Evolutionary conservation across 106 monocot genomes (phyloP), one percentile per base, ranked within the genome.

Genomic region (Platanthera zijinensis): DNA sequence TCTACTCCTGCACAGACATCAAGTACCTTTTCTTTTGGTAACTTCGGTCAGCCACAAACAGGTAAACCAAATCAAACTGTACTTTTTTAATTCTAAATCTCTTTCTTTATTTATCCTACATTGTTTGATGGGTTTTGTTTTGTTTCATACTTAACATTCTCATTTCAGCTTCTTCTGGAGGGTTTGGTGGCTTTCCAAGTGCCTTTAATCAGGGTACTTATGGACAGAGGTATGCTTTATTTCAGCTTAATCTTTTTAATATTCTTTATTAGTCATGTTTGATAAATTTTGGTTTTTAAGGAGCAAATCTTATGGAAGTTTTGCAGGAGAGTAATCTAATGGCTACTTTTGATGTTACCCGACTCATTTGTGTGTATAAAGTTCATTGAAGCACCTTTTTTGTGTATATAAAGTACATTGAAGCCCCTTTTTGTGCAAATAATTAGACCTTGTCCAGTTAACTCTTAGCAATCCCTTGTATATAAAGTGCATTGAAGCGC

Each of bases 41-140:
- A 87, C 70, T 87, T 96, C 74, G 90, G 90, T 64, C 95, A 96
- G 78, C 21, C 89, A 18, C 89, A 87, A 76, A 78, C 90, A 81
- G 85, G 92, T 88, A 82, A 71, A 79, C 79, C 70, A 8, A 9
- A 17, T 14, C 15, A 18, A 4, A 53, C 52, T 56, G 21, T 4
- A 71, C 17, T 45, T 57, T 57, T 76, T 67, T 74, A 5, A 47
- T 39, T 32, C 32, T 32, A 32, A 32, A 32, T 32, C 32, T 69
- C 45, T 39, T 69, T 46, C 32, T 46, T 21, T 69, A 14, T 11
- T 46, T 69, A 10, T 69, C 39, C 68, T 45, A 39, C 11, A 30
- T 6, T 45, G 13, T 30, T 12, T 3, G 12, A 68, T 32, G 5
- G 8, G 68, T 12, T 52, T 30, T 56, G 12, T 74, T 17, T 74